Evolutionary conservation across 2,329 filamentous ascomycete species (phyloP).

Genomic region (Mycocentrospora acerina): DNA sequence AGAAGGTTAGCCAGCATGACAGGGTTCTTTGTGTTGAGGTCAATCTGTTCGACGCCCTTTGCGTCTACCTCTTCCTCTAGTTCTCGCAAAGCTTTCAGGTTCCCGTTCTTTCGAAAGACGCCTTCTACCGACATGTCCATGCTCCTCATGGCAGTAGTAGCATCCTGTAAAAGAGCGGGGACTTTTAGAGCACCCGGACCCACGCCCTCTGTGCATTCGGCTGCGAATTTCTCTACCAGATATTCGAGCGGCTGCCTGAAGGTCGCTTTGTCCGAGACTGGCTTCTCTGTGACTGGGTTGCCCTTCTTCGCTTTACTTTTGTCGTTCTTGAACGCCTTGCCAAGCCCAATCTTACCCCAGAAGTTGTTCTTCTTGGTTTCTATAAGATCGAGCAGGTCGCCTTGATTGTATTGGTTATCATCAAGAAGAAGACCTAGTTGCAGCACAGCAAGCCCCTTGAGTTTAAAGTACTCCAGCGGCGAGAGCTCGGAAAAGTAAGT

Average conservation of each 20-base stretch:
- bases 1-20: conserved; percentile 91
- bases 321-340: conserved; percentile 91
- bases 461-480: conserved; percentile 94
- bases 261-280: conserved; percentile 66
- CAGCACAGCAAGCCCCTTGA: conserved; percentile 89
- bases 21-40: conserved; percentile 83
- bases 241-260: conserved; percentile 88
- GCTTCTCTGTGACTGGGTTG: conserved; percentile 48
- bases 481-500: conserved; percentile 96
- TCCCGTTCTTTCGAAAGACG: conserved; percentile 98
- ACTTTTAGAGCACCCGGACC: conserved; percentile 88
- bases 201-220: conserved; percentile 96
- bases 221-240: conserved; percentile 88
- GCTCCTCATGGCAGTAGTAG: conserved; percentile 90
- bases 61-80: conserved; percentile 83
- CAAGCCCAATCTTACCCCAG: conserved; percentile 97
- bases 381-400: conserved; percentile 88
- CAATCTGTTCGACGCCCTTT: conserved; percentile 80
- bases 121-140: conserved; percentile 99
- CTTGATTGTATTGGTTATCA: conserved; percentile 86
- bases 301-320: conserved; percentile 78
- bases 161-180: conserved; percentile 91
- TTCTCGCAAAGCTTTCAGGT: conserved; percentile 90
- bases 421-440: conserved; percentile 93
- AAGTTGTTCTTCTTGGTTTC: conserved; percentile 92